phyloP scores from a whole-genome alignment of 2,329 filamentous ascomycete species.

The Metarhizium anisopliae region DNA sequence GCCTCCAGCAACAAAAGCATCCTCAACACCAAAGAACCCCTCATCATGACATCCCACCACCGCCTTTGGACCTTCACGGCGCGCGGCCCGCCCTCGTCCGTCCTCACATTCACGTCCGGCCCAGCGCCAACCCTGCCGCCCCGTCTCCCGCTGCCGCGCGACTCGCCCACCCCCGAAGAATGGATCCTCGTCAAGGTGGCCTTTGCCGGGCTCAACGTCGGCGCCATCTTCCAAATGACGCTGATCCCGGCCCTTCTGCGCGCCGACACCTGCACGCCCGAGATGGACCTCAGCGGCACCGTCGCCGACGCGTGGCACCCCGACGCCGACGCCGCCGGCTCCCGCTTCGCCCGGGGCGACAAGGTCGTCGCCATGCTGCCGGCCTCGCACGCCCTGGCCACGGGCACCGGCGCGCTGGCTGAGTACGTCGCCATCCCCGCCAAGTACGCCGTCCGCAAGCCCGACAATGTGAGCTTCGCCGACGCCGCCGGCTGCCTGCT shows the following conservation, averaged over 20 bases:
- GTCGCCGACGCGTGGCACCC: slow-evolving; percentile 26
- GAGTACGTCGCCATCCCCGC: slow-evolving; percentile 28
- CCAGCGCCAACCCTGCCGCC: slow-evolving; percentile 10
- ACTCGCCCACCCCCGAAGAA: slow-evolving; percentile 17
- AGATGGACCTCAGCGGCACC: slow-evolving; percentile 34
- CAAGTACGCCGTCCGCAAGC: slow-evolving; percentile 23
- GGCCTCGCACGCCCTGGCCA: slow-evolving; percentile 21
- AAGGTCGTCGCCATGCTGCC: slow-evolving; percentile 30
- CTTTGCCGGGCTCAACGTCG: slow-evolving; percentile 36
- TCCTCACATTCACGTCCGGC: slow-evolving; percentile 16
- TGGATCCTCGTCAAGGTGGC: slow-evolving; percentile 32
- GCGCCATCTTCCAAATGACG: slow-evolving; percentile 31
- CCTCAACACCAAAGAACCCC: neutral
- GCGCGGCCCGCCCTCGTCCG: slow-evolving; percentile 17
- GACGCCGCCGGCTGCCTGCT: slow-evolving; percentile 30
- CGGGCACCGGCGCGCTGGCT: slow-evolving; percentile 29
- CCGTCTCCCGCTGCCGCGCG: slow-evolving; percentile 18
- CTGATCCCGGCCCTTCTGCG: slow-evolving; percentile 30
- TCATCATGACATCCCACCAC: neutral
- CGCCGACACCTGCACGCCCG: slow-evolving; percentile 25
- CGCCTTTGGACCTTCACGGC: slow-evolving; percentile 19
- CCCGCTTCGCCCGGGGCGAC: slow-evolving; percentile 22
- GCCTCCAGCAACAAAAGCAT: too few species aligned
- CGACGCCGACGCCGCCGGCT: slow-evolving; percentile 7
- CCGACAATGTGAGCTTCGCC: slow-evolving; percentile 19